These are phyloP conservation scores for Nothomitra cinnamomea DNA, from an alignment of 2,329 filamentous ascomycete species.

Conservation along the genomic window DNA sequence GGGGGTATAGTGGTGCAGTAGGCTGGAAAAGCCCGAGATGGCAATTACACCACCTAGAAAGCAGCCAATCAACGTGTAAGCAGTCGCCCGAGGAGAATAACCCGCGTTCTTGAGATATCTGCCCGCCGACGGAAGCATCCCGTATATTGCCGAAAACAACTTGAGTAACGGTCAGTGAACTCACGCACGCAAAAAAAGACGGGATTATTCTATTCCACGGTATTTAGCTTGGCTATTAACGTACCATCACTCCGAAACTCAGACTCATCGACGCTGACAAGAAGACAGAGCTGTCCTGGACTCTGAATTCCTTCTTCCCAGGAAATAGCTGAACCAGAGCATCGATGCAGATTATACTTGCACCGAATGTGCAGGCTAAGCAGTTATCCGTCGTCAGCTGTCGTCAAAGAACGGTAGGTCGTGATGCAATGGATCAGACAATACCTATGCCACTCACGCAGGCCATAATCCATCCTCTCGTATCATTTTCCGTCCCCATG, in stretches of 20 bases:
- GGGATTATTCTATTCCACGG: not conserved
- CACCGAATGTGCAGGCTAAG: slow-evolving; percentile 46
- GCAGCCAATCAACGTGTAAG: slow-evolving; percentile 27
- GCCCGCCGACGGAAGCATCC: slow-evolving; percentile 79
- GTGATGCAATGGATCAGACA: not conserved
- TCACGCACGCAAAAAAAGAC: not conserved
- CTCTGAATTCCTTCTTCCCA: slow-evolving; percentile 60
- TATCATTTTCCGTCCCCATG: slow-evolving; percentile 55
- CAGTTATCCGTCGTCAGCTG: slow-evolving; percentile 6
- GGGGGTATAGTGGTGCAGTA: slow-evolving; percentile 30
- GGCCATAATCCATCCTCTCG: slow-evolving; percentile 83
- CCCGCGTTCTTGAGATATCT: slow-evolving; percentile 56
- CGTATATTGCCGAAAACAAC: slow-evolving; percentile 84
- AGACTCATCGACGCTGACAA: slow-evolving; percentile 76
- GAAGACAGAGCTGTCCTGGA: slow-evolving; percentile 79
- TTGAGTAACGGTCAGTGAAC: slow-evolving; percentile 21
- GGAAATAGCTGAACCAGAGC: slow-evolving; percentile 56
- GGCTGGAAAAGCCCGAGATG: slow-evolving; percentile 27
- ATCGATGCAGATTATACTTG: slow-evolving; percentile 77
- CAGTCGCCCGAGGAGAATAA: slow-evolving; percentile 48
- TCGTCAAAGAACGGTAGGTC: slow-evolving; percentile 6
- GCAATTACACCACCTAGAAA: slow-evolving; percentile 30
- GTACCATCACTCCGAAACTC: slow-evolving; percentile 91
- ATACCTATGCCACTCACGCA: slow-evolving; percentile 62
- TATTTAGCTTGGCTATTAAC: slow-evolving; percentile 14